These are phyloP conservation scores for Volvox reticuliferus DNA, from an alignment of 139 green algal genomes.

Conservation along the genomic window DNA sequence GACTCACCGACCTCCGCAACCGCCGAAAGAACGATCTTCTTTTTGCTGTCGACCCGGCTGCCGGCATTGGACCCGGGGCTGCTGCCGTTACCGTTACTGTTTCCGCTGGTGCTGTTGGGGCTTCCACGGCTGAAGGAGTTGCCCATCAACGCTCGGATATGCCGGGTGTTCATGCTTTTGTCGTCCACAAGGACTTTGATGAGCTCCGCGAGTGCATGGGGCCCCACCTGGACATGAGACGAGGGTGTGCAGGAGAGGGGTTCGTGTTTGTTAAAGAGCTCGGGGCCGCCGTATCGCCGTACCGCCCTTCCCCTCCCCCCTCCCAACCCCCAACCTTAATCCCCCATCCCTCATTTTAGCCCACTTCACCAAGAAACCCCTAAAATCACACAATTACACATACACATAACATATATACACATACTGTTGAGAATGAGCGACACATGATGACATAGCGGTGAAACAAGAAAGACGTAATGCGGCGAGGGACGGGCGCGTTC, in stretches of 20 bases:
- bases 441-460: too few species aligned
- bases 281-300: not conserved
- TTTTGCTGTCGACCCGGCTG: not conserved
- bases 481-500: too few species aligned
- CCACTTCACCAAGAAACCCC: not conserved
- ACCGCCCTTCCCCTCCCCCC: not conserved
- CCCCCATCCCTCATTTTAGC: too few species aligned
- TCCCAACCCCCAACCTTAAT: not conserved
- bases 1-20: not conserved
- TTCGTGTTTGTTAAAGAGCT: not conserved
- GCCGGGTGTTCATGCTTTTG: conserved; percentile 31
- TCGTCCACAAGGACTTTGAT: conserved; percentile 1
- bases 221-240: conserved; percentile 3
- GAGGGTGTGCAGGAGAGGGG: not conserved
- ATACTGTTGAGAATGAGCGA: too few species aligned
- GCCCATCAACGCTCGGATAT: not conserved
- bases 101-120: not conserved
- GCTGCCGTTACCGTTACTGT: not conserved
- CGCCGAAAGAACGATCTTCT: not conserved
- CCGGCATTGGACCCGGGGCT: not conserved
- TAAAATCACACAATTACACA: too few species aligned
- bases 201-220: conserved; percentile 9
- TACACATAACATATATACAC: too few species aligned
- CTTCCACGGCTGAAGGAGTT: not conserved
- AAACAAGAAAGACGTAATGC: too few species aligned